Percentiles rank a stretch among this genome's conserved stretches.
Evolutionary conservation across 495 filamentous ascomycete species (phyloP).

Genomic region (Hypoxylon rickii): DNA sequence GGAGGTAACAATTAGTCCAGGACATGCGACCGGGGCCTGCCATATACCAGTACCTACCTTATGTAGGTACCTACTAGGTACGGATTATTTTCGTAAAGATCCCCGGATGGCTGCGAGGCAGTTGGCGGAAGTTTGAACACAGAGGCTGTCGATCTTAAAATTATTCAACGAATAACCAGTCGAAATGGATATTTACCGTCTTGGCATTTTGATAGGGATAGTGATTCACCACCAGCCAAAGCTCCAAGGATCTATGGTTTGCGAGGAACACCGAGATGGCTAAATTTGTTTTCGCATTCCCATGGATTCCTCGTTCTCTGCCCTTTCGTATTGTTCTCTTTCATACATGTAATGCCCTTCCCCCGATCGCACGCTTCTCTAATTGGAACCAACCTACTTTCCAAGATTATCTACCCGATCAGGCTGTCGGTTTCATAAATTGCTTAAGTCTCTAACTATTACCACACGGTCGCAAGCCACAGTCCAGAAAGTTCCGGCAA

Average conservation of each 20-base stretch:
- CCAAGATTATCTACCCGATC: conserved; percentile 13
- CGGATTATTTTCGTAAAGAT: conserved; percentile 6
- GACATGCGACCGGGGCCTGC: conserved; percentile 9
- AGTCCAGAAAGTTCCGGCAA: conserved; percentile 25
- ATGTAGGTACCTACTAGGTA: too few relatives aligned
- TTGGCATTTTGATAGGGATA: conserved; percentile 25
- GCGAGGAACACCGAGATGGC: conserved; percentile 12
- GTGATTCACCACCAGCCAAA: conserved; percentile 15
- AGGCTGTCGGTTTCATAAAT: conserved; percentile 19
- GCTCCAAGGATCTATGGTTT: conserved; percentile 8
- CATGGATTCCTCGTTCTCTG: conserved; percentile 8
- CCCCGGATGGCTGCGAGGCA: conserved; percentile 20
- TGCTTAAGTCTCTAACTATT: conserved; percentile 22
- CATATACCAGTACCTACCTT: too few relatives aligned
- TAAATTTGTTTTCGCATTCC: background rate
- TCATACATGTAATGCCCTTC: conserved; percentile 22
- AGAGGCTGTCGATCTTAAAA: conserved; percentile 17
- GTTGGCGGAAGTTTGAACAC: conserved; percentile 23
- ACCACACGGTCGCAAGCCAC: conserved; percentile 10
- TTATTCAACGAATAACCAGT: conserved; percentile 25
- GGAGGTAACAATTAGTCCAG: conserved; percentile 7
- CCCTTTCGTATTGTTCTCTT: conserved; percentile 6
- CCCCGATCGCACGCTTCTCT: conserved; percentile 20
- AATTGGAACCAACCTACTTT: conserved; percentile 26
- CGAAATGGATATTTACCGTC: conserved; percentile 34